Evolutionary conservation across 2,329 filamentous ascomycete genomes (phyloP).

Genomic region (Trichothecium sympodiale): DNA sequence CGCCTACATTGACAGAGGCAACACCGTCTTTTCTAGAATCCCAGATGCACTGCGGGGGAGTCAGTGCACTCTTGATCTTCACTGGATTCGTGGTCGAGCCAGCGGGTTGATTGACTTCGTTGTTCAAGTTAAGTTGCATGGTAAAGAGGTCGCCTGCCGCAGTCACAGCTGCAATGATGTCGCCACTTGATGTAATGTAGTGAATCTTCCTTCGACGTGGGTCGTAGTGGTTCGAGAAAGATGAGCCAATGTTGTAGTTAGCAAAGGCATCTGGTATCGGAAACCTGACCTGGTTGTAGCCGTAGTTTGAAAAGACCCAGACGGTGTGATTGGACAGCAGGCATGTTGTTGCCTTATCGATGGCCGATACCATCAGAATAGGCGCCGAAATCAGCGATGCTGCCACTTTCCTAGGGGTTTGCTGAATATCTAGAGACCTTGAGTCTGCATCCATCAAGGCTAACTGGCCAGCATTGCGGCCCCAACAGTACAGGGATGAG

Average conservation of each 20-base stretch:
- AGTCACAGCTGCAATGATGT: conserved; percentile 84
- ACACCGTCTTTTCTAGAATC: conserved; percentile 78
- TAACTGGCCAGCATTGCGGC: conserved; percentile 88
- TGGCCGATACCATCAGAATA: conserved; percentile 75
- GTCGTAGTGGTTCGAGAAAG: conserved; percentile 38
- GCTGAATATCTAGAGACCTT: conserved; percentile 75
- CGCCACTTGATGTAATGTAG: conserved; percentile 73
- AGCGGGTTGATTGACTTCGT: conserved; percentile 46
- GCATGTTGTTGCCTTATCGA: conserved; percentile 79
- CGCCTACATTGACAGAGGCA: conserved; percentile 75
- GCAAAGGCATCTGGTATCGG: conserved; percentile 60
- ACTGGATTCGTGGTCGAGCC: conserved; percentile 85
- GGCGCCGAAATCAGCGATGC: conserved; percentile 58
- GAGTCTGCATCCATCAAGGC: conserved; percentile 93
- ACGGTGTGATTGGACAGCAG: conserved; percentile 81
- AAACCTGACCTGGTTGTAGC: conserved; percentile 84
- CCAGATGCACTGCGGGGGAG: conserved; percentile 74
- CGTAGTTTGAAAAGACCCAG: conserved; percentile 91
- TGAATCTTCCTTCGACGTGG: conserved; percentile 57
- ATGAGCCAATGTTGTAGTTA: conserved; percentile 57
- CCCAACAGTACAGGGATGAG: conserved; percentile 80
- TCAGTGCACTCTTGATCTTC: conserved; percentile 77
- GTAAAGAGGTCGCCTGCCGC: conserved; percentile 81
- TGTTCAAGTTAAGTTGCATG: conserved; percentile 59
- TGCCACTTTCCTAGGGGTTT: conserved; percentile 74